Conservation (phyloP, 176 grass and related monocot genomes). For the Eragrostis nindensis region DNA sequence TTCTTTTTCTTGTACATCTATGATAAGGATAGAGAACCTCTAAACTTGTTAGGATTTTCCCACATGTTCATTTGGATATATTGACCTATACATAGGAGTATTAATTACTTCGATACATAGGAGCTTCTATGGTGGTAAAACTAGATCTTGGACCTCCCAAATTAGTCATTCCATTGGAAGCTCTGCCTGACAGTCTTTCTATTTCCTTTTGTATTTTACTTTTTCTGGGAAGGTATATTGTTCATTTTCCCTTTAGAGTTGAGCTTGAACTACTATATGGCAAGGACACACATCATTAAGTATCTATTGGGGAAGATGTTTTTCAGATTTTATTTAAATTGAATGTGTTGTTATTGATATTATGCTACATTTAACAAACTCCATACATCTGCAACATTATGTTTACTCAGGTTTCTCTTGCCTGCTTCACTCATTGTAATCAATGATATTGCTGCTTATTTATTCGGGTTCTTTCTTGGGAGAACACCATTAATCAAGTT, state of each 20-base stretch:
- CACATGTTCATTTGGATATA: not conserved
- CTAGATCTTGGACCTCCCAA: slow-evolving; percentile 15
- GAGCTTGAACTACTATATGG: slow-evolving; percentile 14
- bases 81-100: too few relatives aligned
- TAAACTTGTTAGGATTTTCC: not conserved
- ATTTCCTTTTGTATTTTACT: not conserved
- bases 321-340: slow-evolving; percentile 2
- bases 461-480: slow-evolving; percentile 98
- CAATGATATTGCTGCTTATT: slow-evolving; percentile 95
- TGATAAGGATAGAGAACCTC: not conserved
- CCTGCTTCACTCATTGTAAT: slow-evolving; percentile 98
- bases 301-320: not conserved
- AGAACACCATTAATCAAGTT: slow-evolving; percentile 97
- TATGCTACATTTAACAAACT: slow-evolving; percentile 21
- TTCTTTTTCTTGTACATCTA: not conserved
- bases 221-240: not conserved
- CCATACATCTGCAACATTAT: slow-evolving; percentile 31
- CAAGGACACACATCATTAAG: not conserved
- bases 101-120: slow-evolving; percentile 4
- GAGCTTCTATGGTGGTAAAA: slow-evolving; percentile 10
- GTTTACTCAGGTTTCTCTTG: slow-evolving; percentile 90
- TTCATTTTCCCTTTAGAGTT: not conserved
- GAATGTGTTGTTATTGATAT: not conserved
- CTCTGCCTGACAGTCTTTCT: not conserved
- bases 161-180: not conserved